Conservation (phyloP, 176 grass and related monocot species). For the Thinopyrum elongatum region DNA sequence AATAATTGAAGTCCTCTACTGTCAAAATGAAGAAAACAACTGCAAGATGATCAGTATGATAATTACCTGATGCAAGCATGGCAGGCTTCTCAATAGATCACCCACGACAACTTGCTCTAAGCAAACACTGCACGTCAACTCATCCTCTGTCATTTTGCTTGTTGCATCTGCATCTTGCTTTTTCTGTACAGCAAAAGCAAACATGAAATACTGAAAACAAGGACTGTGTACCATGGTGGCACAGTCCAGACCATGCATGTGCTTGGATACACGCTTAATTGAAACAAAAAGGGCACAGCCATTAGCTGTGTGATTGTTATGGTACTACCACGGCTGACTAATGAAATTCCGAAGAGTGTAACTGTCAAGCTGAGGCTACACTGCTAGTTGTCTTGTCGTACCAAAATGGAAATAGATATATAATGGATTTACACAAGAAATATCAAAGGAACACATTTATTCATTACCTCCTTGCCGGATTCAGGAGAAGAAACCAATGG, state of each 20-base stretch:
- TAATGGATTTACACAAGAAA: constrained; percentile 6
- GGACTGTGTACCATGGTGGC: not conserved
- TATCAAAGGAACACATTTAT: constrained; percentile 20
- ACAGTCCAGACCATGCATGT: not conserved
- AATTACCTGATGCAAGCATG: constrained; percentile 94
- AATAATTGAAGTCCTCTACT: not conserved
- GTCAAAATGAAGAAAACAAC: constrained; percentile 22
- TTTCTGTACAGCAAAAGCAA: constrained; percentile 53
- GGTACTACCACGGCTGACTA: not conserved
- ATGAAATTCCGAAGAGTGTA: not conserved
- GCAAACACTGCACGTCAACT: constrained; percentile 91
- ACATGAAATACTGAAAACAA: constrained; percentile 24
- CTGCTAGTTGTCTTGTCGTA: not conserved
- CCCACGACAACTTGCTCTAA: constrained; percentile 85
- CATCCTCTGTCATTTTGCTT: constrained; percentile 61
- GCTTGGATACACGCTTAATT: not conserved
- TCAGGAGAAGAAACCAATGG: constrained; percentile 33
- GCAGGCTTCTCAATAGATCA: constrained; percentile 81
- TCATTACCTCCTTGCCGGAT: constrained; percentile 62
- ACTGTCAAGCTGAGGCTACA: not conserved
- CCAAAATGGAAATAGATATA: constrained; percentile 16
- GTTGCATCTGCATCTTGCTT: constrained; percentile 49
- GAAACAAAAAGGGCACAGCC: not conserved
- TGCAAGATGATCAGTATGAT: constrained; percentile 6
- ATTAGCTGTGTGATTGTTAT: not conserved